Conservation (phyloP, 495 filamentous ascomycete genomes). For the Xylaria acuta region DNA sequence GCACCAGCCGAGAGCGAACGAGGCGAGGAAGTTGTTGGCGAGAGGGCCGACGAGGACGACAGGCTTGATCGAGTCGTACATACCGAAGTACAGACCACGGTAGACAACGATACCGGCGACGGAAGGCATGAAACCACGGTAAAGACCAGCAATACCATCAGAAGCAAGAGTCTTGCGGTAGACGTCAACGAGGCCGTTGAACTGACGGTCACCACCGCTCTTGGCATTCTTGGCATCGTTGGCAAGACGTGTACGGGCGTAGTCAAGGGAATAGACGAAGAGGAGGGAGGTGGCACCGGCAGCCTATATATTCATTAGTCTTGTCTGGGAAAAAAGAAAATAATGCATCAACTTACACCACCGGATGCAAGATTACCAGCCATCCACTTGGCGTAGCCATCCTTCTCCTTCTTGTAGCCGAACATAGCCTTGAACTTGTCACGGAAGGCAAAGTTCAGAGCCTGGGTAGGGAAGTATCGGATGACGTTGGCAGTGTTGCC, state of each 20-base stretch:
- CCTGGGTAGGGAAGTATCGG: conserved; percentile 99
- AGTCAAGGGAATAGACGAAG: conserved; percentile 99
- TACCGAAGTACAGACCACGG: conserved; percentile 99
- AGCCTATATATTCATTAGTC: conserved; percentile 64
- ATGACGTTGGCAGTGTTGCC: conserved; percentile 99
- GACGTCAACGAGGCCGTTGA: conserved; percentile 98
- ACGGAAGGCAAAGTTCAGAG: conserved; percentile 99
- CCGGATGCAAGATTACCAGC: conserved; percentile 98
- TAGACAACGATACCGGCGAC: conserved; percentile 99
- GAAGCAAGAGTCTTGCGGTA: conserved; percentile 99
- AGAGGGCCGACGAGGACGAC: conserved; percentile 90
- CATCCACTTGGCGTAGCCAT: conserved; percentile 99
- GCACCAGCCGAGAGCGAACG: conserved; percentile 97
- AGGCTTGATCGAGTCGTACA: conserved; percentile 99
- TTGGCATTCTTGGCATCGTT: conserved; percentile 98
- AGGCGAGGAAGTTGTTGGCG: conserved; percentile 98
- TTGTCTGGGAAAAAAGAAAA: background rate
- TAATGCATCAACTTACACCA: conserved; percentile 76
- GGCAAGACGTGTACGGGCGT: conserved; percentile 99
- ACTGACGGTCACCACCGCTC: conserved; percentile 97
- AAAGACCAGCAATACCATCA: conserved; percentile 98
- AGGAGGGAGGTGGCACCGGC: conserved; percentile 99
- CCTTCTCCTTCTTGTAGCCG: conserved; percentile 99
- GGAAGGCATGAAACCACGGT: conserved; percentile 99
- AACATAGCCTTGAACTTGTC: conserved; percentile 99